A percentile compares a stretch with the other conserved stretches of the same genome.
These are phyloP conservation scores for Diaporthe sp. DNA, from an alignment of 2,329 filamentous ascomycete species.

Conservation along the genomic window DNA sequence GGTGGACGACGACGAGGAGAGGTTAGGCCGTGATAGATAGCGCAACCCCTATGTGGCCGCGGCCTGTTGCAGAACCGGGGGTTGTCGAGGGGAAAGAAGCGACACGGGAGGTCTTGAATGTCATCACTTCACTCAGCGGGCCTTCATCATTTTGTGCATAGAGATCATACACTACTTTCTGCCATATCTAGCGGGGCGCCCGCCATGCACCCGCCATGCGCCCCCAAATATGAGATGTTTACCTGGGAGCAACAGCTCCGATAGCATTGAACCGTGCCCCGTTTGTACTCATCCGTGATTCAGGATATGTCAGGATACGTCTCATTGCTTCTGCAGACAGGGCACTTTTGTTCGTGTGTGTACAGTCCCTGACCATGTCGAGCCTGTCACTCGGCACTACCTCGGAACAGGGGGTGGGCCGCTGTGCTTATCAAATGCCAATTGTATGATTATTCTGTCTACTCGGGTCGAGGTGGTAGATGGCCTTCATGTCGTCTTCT, in stretches of 20 bases:
- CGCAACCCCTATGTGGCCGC: neutral
- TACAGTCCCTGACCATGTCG: neutral
- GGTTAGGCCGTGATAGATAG: constrained; percentile 75
- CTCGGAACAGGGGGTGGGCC: too few relatives aligned
- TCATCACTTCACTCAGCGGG: neutral
- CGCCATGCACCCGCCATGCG: too few relatives aligned
- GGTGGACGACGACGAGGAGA: constrained; percentile 79
- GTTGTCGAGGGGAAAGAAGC: neutral
- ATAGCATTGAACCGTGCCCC: neutral
- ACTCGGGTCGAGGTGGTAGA: neutral
- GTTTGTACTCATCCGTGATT: neutral
- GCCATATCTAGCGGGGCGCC: neutral
- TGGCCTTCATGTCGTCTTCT: neutral
- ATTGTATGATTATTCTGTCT: constrained; percentile 4
- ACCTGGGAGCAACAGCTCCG: neutral
- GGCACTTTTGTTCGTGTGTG: neutral
- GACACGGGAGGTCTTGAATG: neutral
- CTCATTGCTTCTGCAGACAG: too few relatives aligned
- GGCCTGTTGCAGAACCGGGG: neutral
- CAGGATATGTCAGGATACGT: neutral
- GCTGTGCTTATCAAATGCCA: neutral
- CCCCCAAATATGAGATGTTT: neutral
- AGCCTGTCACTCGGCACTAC: too few relatives aligned
- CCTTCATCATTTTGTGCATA: constrained; percentile 9
- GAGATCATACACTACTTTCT: neutral